Conservation (phyloP, 805 yeast species). For the Teunomyces pallodes region DNA sequence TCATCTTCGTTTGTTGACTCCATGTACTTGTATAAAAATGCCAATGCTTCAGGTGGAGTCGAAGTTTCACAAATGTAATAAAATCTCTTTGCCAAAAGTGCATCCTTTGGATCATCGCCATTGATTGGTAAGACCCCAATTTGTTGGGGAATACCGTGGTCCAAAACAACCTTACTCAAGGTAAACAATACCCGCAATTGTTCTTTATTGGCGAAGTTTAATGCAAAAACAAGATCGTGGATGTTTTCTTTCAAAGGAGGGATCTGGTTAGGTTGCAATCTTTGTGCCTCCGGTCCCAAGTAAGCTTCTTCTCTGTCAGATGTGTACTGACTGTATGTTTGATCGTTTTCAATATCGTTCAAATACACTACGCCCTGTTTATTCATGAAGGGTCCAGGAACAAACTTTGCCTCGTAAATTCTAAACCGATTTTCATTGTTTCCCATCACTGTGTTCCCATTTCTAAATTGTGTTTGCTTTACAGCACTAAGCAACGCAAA, state of each 20-base stretch:
- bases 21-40: slow-evolving; percentile 36
- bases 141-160: slow-evolving; percentile 69
- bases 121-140: slow-evolving; percentile 76
- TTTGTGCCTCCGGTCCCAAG: slow-evolving; percentile 17
- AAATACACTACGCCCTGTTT: slow-evolving; percentile 58
- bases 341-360: slow-evolving; percentile 72
- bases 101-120: slow-evolving; percentile 25
- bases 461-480: slow-evolving; percentile 33
- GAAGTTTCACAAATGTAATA: slow-evolving; percentile 33
- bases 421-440: slow-evolving; percentile 34
- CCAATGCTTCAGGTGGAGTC: slow-evolving; percentile 33
- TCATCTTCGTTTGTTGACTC: slow-evolving; percentile 26
- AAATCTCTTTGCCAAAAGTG: slow-evolving; percentile 27
- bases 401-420: slow-evolving; percentile 25
- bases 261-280: slow-evolving; percentile 51
- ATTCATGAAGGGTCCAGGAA: slow-evolving; percentile 8
- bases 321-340: slow-evolving; percentile 47
- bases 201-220: slow-evolving; percentile 54
- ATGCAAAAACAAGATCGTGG: slow-evolving; percentile 67
- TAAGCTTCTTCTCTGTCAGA: slow-evolving; percentile 45
- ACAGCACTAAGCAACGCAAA: slow-evolving; percentile 42
- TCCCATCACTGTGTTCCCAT: slow-evolving; percentile 31
- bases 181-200: slow-evolving; percentile 52
- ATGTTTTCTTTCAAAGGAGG: slow-evolving; percentile 73
- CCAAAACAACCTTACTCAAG: slow-evolving; percentile 47